Evolutionary conservation across 768 basidiomycete genomes (phyloP).

Genomic region (Boletus subcaerulescens): DNA sequence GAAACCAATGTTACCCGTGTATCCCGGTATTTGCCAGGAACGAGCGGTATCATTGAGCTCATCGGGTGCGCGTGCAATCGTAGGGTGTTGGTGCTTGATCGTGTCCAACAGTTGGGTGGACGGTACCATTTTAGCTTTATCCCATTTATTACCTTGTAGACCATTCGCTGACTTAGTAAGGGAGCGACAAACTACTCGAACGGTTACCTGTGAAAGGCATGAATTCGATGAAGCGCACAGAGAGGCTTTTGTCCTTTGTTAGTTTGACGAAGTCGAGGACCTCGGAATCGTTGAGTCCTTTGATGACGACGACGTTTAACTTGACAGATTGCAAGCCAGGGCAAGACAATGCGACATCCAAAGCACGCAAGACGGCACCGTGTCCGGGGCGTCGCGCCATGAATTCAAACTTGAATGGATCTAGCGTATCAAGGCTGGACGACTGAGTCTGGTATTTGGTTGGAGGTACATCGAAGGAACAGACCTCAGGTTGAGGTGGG

Average conservation of each 20-base stretch:
- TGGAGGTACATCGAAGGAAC: slow-evolving; percentile 1
- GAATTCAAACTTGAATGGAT: slow-evolving; percentile 83
- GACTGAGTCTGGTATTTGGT: slow-evolving; percentile 1
- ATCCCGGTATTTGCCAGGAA: slow-evolving; percentile 71
- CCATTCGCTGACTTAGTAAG: slow-evolving; percentile 1
- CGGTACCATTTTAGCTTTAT: slow-evolving; percentile 76
- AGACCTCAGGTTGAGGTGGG: slow-evolving; percentile 69
- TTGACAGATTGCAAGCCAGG: slow-evolving; percentile 61
- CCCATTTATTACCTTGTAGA: slow-evolving; percentile 77
- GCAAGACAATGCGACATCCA: slow-evolving; percentile 59
- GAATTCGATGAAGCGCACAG: slow-evolving; percentile 87
- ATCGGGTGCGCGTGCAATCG: slow-evolving; percentile 56
- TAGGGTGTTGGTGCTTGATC: slow-evolving; percentile 49
- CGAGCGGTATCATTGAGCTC: slow-evolving; percentile 79
- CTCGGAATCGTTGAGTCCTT: slow-evolving; percentile 80
- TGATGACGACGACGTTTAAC: slow-evolving; percentile 81
- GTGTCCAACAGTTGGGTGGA: slow-evolving; percentile 59
- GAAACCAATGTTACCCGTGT: slow-evolving; percentile 73
- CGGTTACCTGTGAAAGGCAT: slow-evolving; percentile 85
- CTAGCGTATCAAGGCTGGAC: slow-evolving; percentile 74
- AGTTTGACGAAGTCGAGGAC: slow-evolving; percentile 75
- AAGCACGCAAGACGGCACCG: slow-evolving; percentile 65
- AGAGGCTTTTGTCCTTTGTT: slow-evolving; percentile 59
- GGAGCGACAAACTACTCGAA: not conserved
- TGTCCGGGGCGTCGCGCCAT: slow-evolving; percentile 81